Percentiles rank a stretch among this genome's conserved stretches.
Conservation (phyloP, 2,329 filamentous ascomycete species). For the Penicillium concentricum region DNA sequence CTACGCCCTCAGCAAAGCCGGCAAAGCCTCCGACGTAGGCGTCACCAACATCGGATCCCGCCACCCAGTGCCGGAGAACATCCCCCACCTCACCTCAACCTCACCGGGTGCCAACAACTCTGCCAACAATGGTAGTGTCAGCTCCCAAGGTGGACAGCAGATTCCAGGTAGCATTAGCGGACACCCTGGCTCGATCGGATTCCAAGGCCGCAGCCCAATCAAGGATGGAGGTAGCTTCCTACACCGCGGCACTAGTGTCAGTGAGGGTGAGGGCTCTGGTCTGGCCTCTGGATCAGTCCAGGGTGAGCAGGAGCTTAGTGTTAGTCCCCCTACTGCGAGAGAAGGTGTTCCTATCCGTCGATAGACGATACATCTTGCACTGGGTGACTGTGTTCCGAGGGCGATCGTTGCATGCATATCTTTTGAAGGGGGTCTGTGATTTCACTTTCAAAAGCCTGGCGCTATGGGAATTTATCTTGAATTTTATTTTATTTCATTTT, state of each 20-base stretch:
- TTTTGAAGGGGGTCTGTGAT: slow-evolving; percentile 14
- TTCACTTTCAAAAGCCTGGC: slow-evolving; percentile 36
- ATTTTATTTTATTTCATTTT: neutral
- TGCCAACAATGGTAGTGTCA: slow-evolving; percentile 28
- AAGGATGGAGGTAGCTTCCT: slow-evolving; percentile 82
- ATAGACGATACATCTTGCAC: slow-evolving; percentile 35
- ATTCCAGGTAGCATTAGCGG: slow-evolving; percentile 45
- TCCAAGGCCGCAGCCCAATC: slow-evolving; percentile 72
- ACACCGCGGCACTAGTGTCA: slow-evolving; percentile 74
- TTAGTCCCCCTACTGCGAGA: slow-evolving; percentile 46
- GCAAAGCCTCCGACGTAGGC: slow-evolving; percentile 91
- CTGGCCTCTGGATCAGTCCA: slow-evolving; percentile 50
- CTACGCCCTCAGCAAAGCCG: slow-evolving; percentile 94
- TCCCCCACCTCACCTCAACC: slow-evolving; percentile 80
- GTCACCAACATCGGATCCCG: slow-evolving; percentile 91
- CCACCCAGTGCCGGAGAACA: slow-evolving; percentile 92
- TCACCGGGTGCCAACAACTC: slow-evolving; percentile 44
- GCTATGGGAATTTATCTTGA: slow-evolving; percentile 28
- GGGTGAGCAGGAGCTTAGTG: slow-evolving; percentile 36
- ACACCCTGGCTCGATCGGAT: slow-evolving; percentile 40
- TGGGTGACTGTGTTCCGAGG: slow-evolving; percentile 6
- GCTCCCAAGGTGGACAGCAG: slow-evolving; percentile 37
- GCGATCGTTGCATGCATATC: slow-evolving; percentile 13
- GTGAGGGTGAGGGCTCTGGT: slow-evolving; percentile 39
- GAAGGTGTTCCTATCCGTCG: slow-evolving; percentile 65